Conservation (phyloP, 2,329 filamentous ascomycete species). For the Elsinoe necatrix region DNA sequence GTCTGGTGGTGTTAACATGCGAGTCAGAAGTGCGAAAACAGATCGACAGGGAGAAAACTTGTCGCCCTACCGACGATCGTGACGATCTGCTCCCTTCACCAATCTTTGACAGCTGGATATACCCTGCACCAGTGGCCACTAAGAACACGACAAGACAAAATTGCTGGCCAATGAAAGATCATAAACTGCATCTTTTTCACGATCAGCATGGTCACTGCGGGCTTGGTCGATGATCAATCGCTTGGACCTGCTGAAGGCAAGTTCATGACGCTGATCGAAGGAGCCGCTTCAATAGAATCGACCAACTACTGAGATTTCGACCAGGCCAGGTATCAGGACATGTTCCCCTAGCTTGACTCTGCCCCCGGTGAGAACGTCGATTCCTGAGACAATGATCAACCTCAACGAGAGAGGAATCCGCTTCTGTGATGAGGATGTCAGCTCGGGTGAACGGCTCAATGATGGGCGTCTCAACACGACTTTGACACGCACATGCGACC, state of each 20-base stretch:
- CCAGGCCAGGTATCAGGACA: background rate
- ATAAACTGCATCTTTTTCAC: background rate
- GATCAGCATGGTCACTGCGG: background rate
- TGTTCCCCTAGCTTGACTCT: background rate
- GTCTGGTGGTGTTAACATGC: background rate
- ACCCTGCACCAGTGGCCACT: slow-evolving; percentile 2
- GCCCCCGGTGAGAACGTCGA: background rate
- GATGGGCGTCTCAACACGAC: background rate
- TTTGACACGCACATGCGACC: background rate
- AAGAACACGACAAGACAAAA: background rate
- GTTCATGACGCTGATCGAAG: background rate
- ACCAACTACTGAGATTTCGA: background rate
- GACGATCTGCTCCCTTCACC: background rate
- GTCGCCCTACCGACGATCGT: background rate
- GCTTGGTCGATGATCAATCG: background rate
- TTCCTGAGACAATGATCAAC: background rate
- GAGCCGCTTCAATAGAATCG: slow-evolving; percentile 10
- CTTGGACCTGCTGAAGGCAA: background rate
- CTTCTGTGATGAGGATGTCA: background rate
- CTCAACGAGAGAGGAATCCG: background rate
- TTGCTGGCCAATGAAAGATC: background rate
- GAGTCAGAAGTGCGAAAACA: slow-evolving; percentile 6
- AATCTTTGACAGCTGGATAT: slow-evolving; percentile 8
- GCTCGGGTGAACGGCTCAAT: background rate
- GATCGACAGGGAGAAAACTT: slow-evolving; percentile 12